Evolutionary conservation across 2,329 filamentous ascomycete species (phyloP).

Genomic region (Intubia oerlemansii): DNA sequence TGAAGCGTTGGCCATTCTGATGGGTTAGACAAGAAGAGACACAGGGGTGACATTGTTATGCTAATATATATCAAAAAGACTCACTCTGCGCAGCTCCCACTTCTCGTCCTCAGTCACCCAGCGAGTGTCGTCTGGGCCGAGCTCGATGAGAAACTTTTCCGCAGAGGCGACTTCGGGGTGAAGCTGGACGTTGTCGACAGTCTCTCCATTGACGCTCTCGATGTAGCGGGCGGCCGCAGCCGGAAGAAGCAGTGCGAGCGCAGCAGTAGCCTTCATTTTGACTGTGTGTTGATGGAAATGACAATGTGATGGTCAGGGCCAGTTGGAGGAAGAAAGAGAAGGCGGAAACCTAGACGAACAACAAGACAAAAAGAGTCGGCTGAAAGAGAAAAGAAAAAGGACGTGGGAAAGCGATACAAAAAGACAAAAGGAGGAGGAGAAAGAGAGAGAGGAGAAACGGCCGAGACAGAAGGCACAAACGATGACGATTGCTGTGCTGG

Average conservation of each 20-base stretch:
- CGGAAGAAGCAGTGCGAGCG: slow-evolving; percentile 32
- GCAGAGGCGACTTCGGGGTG: slow-evolving; percentile 16
- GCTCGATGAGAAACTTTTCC: slow-evolving; percentile 57
- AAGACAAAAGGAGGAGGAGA: neutral
- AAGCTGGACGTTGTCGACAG: slow-evolving; percentile 28
- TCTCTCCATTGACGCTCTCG: slow-evolving; percentile 27
- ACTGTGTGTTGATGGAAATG: too few species aligned
- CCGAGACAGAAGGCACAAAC: too few species aligned
- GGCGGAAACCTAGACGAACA: neutral
- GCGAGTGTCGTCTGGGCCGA: slow-evolving; percentile 59
- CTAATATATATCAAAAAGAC: slow-evolving; percentile 14
- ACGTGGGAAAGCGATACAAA: too few species aligned
- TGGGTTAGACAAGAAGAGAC: too few species aligned
- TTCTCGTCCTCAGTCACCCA: slow-evolving; percentile 93
- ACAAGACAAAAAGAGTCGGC: too few species aligned
- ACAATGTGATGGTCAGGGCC: neutral
- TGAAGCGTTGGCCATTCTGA: slow-evolving; percentile 58
- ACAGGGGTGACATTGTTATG: too few species aligned
- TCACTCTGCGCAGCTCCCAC: slow-evolving; percentile 62
- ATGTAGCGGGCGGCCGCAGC: slow-evolving; percentile 33
- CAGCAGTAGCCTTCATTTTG: slow-evolving; percentile 29
- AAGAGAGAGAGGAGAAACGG: too few species aligned
- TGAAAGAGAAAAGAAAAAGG: neutral
- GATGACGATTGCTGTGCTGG: too few species aligned
- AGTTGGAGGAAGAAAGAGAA: neutral